phyloP scores from a whole-genome alignment of 768 basidiomycete species.

The Kwoniella heveanensis region DNA sequence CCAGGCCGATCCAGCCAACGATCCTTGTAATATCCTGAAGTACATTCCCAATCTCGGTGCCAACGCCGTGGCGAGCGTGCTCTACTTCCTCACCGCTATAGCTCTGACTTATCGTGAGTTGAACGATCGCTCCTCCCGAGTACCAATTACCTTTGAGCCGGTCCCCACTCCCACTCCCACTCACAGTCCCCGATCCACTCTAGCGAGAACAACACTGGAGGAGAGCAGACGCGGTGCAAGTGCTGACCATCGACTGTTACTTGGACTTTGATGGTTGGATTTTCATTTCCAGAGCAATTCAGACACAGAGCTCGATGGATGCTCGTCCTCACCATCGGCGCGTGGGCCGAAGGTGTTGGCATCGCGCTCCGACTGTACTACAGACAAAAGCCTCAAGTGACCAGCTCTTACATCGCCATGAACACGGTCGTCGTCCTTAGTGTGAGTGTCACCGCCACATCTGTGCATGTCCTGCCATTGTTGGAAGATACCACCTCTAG shows the following conservation, averaged over 20 bases:
- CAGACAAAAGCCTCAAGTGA: constrained; percentile 36
- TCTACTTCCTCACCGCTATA: constrained; percentile 47
- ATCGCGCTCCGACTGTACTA: constrained; percentile 42
- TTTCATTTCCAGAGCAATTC: constrained; percentile 24
- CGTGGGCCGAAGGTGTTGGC: constrained; percentile 47
- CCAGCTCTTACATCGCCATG: constrained; percentile 43
- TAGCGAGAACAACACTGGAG: too few relatives aligned
- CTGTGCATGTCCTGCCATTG: too few relatives aligned
- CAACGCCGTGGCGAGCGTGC: constrained; percentile 36
- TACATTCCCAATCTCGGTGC: constrained; percentile 45
- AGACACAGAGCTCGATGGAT: constrained; percentile 41
- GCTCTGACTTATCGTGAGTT: constrained; percentile 44
- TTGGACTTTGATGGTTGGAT: too few relatives aligned
- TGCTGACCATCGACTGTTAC: too few relatives aligned
- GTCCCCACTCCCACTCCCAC: too few relatives aligned
- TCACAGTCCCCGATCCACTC: too few relatives aligned
- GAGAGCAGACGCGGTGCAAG: too few relatives aligned
- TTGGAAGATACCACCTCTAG: too few relatives aligned
- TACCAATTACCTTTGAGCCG: too few relatives aligned
- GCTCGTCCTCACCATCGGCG: constrained; percentile 48
- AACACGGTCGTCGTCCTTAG: constrained; percentile 49
- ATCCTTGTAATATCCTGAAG: constrained; percentile 48
- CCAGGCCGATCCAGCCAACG: constrained; percentile 6
- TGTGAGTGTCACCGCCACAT: constrained; percentile 29
- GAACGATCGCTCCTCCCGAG: background rate